These are phyloP conservation scores for Fraxinus quadrangulata DNA, from an alignment of 257 asterid genomes.

Conservation along the genomic window DNA sequence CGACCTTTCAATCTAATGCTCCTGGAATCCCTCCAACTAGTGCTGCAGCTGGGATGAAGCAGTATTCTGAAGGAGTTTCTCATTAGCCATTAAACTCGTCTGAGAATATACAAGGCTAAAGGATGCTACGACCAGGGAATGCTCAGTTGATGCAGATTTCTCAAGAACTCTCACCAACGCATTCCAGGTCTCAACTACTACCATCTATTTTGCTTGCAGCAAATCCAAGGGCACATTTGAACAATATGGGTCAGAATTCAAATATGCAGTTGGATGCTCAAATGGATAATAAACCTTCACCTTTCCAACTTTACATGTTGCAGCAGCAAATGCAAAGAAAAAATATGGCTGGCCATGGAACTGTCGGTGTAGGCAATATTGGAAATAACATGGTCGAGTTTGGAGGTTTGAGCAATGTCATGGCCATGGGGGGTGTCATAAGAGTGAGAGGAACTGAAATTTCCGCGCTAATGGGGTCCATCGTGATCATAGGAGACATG, in stretches of 20 bases:
- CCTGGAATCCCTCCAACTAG: conserved; percentile 46
- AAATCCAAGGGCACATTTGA: conserved; percentile 66
- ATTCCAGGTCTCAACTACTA: conserved; percentile 65
- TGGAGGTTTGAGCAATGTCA: conserved; percentile 66
- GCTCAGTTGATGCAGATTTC: conserved; percentile 68
- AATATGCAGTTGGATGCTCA: conserved; percentile 63
- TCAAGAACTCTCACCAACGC: conserved; percentile 61
- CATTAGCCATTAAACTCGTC: conserved; percentile 41
- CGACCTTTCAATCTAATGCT: conserved; percentile 43
- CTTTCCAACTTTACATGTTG: conserved; percentile 65
- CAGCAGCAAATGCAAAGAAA: conserved; percentile 74
- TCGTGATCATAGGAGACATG: conserved; percentile 67
- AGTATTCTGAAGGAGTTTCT: conserved; percentile 61
- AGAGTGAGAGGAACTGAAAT: conserved; percentile 72
- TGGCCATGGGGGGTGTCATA: conserved; percentile 77
- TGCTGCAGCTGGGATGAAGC: conserved; percentile 60
- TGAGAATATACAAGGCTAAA: conserved; percentile 53
- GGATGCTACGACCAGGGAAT: conserved; percentile 70
- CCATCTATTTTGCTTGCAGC: conserved; percentile 45
- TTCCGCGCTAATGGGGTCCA: conserved; percentile 67
- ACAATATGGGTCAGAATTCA: conserved; percentile 59
- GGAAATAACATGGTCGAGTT: conserved; percentile 72
- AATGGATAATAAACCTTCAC: conserved; percentile 52
- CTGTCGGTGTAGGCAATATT: conserved; percentile 68
- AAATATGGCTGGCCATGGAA: conserved; percentile 71